Evolutionary conservation across 495 filamentous ascomycete species (phyloP), one percentile per base, ranked within the genome.

Genomic region (Xylaria intraflava): DNA sequence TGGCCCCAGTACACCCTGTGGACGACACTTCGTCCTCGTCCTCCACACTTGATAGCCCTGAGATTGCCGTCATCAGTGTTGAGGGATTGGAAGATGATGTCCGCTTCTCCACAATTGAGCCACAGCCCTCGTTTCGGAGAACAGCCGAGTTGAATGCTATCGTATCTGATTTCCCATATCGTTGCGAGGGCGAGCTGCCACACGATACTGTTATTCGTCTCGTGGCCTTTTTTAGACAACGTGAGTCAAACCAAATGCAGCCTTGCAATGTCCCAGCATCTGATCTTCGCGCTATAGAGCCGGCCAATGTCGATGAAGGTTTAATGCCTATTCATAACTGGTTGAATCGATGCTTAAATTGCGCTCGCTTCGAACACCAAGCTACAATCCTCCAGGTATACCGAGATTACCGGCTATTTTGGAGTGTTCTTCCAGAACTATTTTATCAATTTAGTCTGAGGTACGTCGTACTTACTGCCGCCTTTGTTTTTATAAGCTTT

Each of bases 271-370:
- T 9, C 62, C 22, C 49, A 49, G 38, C 44, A 49, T 56, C 49
- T 51, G 43, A 61, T 45, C 19, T 17, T 26, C 16, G 40, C 14
- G 19, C 26, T 29, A 27, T 54, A 76, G 67, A 77, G 48, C 53
- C 51, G n/a, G 30, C 53, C n/a, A 46, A 59, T 55, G 70, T 73
- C 41, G 68, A 72, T 4, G 65, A 68, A 12, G 68, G 69, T 7
- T 59, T 75, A 42, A 61, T 61, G 17, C 57, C 60, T 38, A 29
- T 80, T 6, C 58, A 64, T 6, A 55, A 62, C 1, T 81, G 77
- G 76, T 65, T 80, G 11, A 65, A 72, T 12, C 58, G 49, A 22
- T 79, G 69, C 51, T 36, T 78, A 33, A 31, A 14, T 23, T 72
- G 60, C 43, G 61, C 66, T 19, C 56, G 61, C 22, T 48, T 47